Conservation (phyloP, 2,329 filamentous ascomycete species). For the Nakataea oryzae region DNA sequence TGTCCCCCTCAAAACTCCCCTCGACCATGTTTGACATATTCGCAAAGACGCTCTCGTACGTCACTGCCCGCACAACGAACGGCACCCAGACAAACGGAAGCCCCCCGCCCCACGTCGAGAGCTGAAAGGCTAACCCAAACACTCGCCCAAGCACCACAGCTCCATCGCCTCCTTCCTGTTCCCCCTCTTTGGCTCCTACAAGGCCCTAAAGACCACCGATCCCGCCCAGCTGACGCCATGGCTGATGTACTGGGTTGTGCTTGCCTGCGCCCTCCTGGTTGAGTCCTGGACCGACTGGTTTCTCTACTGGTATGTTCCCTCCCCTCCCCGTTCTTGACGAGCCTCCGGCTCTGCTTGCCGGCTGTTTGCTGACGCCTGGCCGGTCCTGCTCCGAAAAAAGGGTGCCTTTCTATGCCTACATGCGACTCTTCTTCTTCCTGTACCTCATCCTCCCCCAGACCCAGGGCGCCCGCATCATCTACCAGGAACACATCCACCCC, state of each 20-base stretch:
- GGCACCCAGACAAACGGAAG: neutral
- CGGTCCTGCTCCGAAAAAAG: conserved; percentile 25
- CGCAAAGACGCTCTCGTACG: conserved; percentile 68
- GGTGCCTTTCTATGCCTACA: conserved; percentile 90
- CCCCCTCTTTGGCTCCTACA: conserved; percentile 94
- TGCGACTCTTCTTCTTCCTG: conserved; percentile 76
- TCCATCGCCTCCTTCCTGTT: conserved; percentile 85
- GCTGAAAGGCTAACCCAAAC: conserved; percentile 2
- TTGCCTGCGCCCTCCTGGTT: conserved; percentile 68
- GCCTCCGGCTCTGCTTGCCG: neutral
- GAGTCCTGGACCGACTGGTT: conserved; percentile 87
- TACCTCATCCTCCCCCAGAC: conserved; percentile 96
- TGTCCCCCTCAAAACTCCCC: neutral
- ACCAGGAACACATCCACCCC: conserved; percentile 76
- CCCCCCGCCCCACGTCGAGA: neutral
- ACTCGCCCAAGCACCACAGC: conserved; percentile 30
- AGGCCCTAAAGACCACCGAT: conserved; percentile 87
- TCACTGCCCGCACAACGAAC: conserved; percentile 13
- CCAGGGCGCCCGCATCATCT: conserved; percentile 82
- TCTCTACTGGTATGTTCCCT: conserved; percentile 55
- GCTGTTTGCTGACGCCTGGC: conserved; percentile 1
- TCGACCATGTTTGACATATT: conserved; percentile 59
- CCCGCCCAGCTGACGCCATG: conserved; percentile 87
- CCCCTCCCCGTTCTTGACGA: too few relatives aligned
- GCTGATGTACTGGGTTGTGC: conserved; percentile 98